A percentile compares a stretch with the other conserved stretches of the same genome.
Conservation (phyloP, 768 basidiomycete genomes). For the Imleria badia region DNA sequence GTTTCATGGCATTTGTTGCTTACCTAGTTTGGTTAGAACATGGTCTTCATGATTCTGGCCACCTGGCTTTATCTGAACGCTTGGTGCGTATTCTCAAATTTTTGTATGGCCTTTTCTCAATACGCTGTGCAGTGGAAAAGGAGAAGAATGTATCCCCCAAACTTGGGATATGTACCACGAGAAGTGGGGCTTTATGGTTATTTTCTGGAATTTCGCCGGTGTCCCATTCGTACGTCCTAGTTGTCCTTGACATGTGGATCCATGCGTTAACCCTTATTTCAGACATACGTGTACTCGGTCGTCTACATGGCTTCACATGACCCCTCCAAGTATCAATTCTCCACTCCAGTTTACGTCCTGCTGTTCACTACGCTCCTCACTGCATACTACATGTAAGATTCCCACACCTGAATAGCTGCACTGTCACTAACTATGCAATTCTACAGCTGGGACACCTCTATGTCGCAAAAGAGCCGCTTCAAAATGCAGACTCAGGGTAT, state of each 20-base stretch:
- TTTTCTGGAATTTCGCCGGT: constrained; percentile 97
- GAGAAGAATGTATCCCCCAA: constrained; percentile 92
- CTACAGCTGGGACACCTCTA: constrained; percentile 84
- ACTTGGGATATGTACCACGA: constrained; percentile 99
- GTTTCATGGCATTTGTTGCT: not conserved
- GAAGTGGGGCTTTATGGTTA: constrained; percentile 98
- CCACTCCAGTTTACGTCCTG: constrained; percentile 67
- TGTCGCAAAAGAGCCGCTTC: constrained; percentile 97
- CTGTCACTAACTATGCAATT: not conserved
- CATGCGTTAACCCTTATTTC: not conserved
- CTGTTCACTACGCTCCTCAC: constrained; percentile 76
- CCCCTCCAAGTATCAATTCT: constrained; percentile 83
- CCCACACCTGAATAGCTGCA: not conserved
- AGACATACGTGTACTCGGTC: constrained; percentile 97
- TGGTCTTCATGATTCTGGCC: constrained; percentile 94
- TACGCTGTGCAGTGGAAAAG: constrained; percentile 63
- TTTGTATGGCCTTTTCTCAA: not conserved
- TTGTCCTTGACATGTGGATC: not conserved
- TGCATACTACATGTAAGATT: constrained; percentile 79
- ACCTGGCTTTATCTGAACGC: constrained; percentile 97
- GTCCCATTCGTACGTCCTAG: constrained; percentile 76
- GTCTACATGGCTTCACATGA: constrained; percentile 98
- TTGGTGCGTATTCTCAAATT: constrained; percentile 49
- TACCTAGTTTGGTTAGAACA: constrained; percentile 57
- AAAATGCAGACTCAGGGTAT: constrained; percentile 96